phyloP scores from a whole-genome alignment of 495 filamentous ascomycete species.

The Penicillium samsonianum region DNA sequence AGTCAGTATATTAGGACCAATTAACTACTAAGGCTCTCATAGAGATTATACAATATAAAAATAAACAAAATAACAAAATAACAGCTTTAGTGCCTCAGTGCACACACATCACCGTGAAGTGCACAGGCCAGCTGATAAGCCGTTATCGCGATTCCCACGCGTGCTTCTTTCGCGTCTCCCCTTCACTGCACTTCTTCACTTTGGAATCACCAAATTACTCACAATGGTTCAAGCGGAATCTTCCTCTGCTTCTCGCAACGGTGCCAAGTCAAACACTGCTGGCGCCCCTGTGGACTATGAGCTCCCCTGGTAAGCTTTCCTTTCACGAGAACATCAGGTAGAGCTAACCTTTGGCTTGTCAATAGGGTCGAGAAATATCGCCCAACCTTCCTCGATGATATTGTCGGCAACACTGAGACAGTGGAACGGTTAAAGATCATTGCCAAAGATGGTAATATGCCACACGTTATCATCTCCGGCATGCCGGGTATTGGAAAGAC shows the following conservation, averaged over 20 bases:
- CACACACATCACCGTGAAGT: neutral
- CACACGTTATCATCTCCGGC: conserved; percentile 97
- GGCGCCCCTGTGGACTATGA: conserved; percentile 72
- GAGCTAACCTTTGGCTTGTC: conserved; percentile 12
- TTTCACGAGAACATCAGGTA: conserved; percentile 11
- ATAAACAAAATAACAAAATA: neutral
- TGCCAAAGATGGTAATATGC: conserved; percentile 98
- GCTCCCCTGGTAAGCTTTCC: conserved; percentile 74
- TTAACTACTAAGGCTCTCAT: neutral
- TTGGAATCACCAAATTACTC: conserved; percentile 3
- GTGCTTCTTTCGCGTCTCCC: conserved; percentile 36
- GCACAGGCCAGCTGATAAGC: conserved; percentile 21
- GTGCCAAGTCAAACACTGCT: conserved; percentile 61
- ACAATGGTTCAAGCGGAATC: conserved; percentile 66
- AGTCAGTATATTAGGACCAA: neutral
- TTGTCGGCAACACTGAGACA: conserved; percentile 97
- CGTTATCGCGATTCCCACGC: conserved; percentile 24
- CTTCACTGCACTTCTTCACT: conserved; percentile 10
- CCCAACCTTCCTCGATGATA: conserved; percentile 89
- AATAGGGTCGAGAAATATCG: conserved; percentile 97
- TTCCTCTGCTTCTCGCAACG: conserved; percentile 71
- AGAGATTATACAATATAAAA: neutral
- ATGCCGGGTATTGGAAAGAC: conserved; percentile 99
- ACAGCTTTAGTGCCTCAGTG: neutral
- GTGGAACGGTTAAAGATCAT: conserved; percentile 98